A percentile compares a stretch with the other conserved stretches of the same genome.
Evolutionary conservation across 805 yeast species (phyloP).

Genomic region (Lipomyces yamadae): DNA sequence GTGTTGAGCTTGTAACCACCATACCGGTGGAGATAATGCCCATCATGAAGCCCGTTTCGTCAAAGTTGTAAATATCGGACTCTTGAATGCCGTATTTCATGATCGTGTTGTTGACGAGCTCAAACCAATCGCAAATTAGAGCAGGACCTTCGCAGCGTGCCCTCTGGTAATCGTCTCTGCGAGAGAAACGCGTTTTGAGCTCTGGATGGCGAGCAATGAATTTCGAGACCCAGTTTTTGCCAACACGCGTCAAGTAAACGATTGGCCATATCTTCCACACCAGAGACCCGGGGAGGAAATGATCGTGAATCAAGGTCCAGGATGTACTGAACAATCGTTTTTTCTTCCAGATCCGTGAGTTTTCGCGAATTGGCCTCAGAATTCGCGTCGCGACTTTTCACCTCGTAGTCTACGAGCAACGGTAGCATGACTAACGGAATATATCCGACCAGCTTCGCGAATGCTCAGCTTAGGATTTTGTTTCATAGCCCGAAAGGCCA

Average conservation of each 20-base stretch:
- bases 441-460: neutral
- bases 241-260: slow-evolving; percentile 2
- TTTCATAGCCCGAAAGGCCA: neutral
- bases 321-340: neutral
- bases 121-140: slow-evolving; percentile 3
- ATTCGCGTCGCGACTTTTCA: neutral
- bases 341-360: neutral
- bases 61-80: slow-evolving; percentile 8
- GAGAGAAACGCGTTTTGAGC: slow-evolving; percentile 8
- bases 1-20: slow-evolving; percentile 9
- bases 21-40: slow-evolving; percentile 4
- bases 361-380: neutral
- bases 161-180: slow-evolving; percentile 4
- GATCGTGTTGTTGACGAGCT: neutral
- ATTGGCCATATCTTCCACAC: slow-evolving; percentile 12
- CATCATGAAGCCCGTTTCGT: slow-evolving; percentile 5
- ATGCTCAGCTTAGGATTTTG: slow-evolving; percentile 1
- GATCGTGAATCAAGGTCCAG: slow-evolving; percentile 10
- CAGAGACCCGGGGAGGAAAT: slow-evolving; percentile 10
- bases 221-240: slow-evolving; percentile 1
- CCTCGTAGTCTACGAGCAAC: neutral
- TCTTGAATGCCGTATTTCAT: slow-evolving; percentile 7
- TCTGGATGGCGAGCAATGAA: slow-evolving; percentile 6
- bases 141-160: neutral
- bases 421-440: neutral